Evolutionary conservation across 805 yeast species (phyloP).

Genomic region (Candida gorgasii): DNA sequence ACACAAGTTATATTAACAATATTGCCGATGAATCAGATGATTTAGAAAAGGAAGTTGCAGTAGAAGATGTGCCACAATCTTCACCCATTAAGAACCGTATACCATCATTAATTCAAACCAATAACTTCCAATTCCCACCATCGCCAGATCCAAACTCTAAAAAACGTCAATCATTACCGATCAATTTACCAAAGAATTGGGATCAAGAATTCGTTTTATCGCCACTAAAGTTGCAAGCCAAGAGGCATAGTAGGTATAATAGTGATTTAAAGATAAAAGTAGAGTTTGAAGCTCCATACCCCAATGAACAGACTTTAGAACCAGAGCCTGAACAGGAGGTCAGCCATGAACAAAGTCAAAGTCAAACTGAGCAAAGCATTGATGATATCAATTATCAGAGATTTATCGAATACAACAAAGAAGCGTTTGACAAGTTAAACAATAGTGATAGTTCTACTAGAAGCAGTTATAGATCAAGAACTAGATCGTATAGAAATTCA

Average conservation of each 20-base stretch:
- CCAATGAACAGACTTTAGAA: conserved; percentile 21
- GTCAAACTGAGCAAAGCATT: background rate
- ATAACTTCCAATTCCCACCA: conserved; percentile 28
- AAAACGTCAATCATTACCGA: conserved; percentile 39
- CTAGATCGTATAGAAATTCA: conserved; percentile 6
- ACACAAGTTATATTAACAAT: conserved; percentile 8
- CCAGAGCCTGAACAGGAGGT: background rate
- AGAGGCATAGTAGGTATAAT: conserved; percentile 38
- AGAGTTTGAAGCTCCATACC: conserved; percentile 34
- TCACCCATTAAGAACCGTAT: conserved; percentile 21
- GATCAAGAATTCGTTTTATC: conserved; percentile 40
- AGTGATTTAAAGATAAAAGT: conserved; percentile 45
- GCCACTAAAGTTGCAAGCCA: conserved; percentile 39
- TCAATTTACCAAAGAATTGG: conserved; percentile 32
- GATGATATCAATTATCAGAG: conserved; percentile 4
- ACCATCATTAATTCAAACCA: conserved; percentile 17
- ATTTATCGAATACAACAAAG: conserved; percentile 6
- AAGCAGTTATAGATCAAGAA: background rate
- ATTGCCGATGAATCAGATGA: conserved; percentile 5
- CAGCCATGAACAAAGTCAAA: background rate
- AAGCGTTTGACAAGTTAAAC: conserved; percentile 11
- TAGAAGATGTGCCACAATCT: conserved; percentile 17
- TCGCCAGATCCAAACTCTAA: conserved; percentile 32
- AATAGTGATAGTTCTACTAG: conserved; percentile 2
- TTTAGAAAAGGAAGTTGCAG: conserved; percentile 7